Percentiles rank a stretch among this genome's conserved stretches.
These are phyloP conservation scores for Monosporascus ibericus DNA, from an alignment of 2,329 filamentous ascomycete species.

Conservation along the genomic window DNA sequence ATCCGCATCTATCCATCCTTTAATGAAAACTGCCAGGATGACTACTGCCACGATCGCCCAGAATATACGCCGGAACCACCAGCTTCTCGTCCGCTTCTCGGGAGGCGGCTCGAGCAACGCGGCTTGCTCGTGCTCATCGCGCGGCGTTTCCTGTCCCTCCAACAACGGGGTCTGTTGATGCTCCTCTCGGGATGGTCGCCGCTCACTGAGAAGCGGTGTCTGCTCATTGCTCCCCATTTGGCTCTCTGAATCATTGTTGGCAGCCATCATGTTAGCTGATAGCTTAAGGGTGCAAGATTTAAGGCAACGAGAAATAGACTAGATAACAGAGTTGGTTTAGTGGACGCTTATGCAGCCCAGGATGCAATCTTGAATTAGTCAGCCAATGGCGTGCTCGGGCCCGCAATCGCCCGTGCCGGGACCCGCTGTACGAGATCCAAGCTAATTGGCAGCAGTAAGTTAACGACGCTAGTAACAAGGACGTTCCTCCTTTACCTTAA, in stretches of 20 bases:
- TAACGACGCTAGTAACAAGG: too few relatives aligned
- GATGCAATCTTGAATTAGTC: too few relatives aligned
- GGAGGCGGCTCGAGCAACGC: conserved; percentile 13
- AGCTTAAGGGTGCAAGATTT: neutral
- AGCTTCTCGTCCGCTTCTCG: conserved; percentile 13
- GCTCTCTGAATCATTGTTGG: neutral
- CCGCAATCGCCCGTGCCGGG: too few relatives aligned
- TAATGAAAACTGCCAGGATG: conserved; percentile 33
- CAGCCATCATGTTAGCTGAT: neutral
- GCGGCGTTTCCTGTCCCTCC: neutral
- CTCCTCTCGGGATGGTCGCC: neutral
- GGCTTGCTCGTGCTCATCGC: conserved; percentile 12
- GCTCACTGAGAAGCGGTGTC: conserved; percentile 2
- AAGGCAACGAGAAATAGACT: neutral
- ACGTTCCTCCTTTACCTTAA: too few relatives aligned
- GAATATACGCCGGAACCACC: conserved; percentile 30
- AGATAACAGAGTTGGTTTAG: neutral
- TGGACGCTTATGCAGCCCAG: too few relatives aligned
- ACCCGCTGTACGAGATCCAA: too few relatives aligned
- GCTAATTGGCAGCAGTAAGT: too few relatives aligned
- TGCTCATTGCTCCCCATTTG: neutral
- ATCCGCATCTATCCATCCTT: conserved; percentile 38
- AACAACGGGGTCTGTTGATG: neutral
- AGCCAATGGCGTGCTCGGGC: too few relatives aligned
- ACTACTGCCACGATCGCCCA: conserved; percentile 28